Evolutionary conservation across 148 eudicot species (phyloP).

Genomic region (Bassia scoparia): DNA sequence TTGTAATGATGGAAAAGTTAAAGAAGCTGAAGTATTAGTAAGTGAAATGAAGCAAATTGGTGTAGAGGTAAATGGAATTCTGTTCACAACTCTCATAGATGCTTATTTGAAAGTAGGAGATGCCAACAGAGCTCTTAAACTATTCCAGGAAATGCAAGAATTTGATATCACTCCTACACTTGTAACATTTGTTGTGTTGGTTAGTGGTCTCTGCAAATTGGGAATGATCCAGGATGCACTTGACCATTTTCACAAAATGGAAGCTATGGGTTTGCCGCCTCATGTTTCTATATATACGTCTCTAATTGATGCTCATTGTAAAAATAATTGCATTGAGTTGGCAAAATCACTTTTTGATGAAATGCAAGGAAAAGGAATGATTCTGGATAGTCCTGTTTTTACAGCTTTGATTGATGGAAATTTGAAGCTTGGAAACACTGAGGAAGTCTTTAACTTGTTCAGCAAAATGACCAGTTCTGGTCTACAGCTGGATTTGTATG

Average conservation of each 20-base stretch:
- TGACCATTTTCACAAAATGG: slow-evolving; percentile 44
- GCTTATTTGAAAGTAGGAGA: slow-evolving; percentile 68
- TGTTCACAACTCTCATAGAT: slow-evolving; percentile 63
- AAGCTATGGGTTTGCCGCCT: slow-evolving; percentile 52
- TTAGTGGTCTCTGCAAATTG: slow-evolving; percentile 78
- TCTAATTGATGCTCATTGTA: slow-evolving; percentile 75
- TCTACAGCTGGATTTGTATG: slow-evolving; percentile 63
- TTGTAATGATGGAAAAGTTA: slow-evolving; percentile 55
- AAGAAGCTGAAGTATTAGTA: slow-evolving; percentile 55
- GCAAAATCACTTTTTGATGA: slow-evolving; percentile 63
- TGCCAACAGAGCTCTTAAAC: slow-evolving; percentile 42
- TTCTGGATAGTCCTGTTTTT: slow-evolving; percentile 65
- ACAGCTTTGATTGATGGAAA: slow-evolving; percentile 78
- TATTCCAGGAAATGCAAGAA: slow-evolving; percentile 61
- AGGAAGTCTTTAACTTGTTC: slow-evolving; percentile 57
- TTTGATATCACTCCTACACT: slow-evolving; percentile 46
- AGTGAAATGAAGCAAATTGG: slow-evolving; percentile 63
- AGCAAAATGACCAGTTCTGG: slow-evolving; percentile 48
- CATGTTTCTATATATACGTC: slow-evolving; percentile 69
- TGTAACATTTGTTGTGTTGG: slow-evolving; percentile 62
- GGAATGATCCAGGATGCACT: slow-evolving; percentile 69
- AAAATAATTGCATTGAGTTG: slow-evolving; percentile 47
- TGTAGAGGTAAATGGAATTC: slow-evolving; percentile 42
- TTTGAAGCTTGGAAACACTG: slow-evolving; percentile 61
- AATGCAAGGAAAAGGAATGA: slow-evolving; percentile 63